Evolutionary conservation across 352 stramenopile species (phyloP).

Genomic region (Stramenopiles sp.): DNA sequence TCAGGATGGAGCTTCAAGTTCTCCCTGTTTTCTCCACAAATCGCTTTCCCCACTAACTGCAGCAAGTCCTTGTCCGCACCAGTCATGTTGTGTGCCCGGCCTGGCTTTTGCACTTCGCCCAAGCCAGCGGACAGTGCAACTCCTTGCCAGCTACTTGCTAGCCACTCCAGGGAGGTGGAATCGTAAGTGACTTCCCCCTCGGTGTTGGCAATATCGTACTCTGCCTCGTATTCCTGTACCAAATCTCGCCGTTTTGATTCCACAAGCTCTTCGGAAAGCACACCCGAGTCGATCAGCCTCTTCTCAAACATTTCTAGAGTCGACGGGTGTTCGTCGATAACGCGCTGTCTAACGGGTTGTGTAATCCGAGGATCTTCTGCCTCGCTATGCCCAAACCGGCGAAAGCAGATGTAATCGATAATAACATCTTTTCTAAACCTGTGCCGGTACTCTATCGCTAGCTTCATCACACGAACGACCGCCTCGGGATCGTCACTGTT

Average conservation of each 20-base stretch:
- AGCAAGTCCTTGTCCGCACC: too few species aligned
- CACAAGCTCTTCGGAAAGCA: constrained; percentile 57
- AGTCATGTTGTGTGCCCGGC: too few species aligned
- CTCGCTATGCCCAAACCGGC: constrained; percentile 96
- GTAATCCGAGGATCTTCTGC: constrained; percentile 94
- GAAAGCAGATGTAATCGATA: constrained; percentile 96
- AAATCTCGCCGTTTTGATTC: constrained; percentile 59
- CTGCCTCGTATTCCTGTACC: constrained; percentile 61
- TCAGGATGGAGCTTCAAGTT: too few species aligned
- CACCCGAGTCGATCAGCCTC: constrained; percentile 35
- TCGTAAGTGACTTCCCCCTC: constrained; percentile 66
- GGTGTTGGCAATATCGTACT: constrained; percentile 75
- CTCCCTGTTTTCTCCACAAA: too few species aligned
- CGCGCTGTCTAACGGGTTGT: constrained; percentile 90
- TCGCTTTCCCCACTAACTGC: too few species aligned
- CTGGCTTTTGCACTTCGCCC: too few species aligned
- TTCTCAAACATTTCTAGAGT: constrained; percentile 68
- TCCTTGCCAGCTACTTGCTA: too few species aligned
- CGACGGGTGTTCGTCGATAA: constrained; percentile 70
- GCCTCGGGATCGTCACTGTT: constrained; percentile 93
- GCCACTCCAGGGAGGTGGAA: too few species aligned
- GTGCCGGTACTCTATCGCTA: constrained; percentile 53
- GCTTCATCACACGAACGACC: constrained; percentile 62
- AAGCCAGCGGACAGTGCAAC: too few species aligned
- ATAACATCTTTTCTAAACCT: constrained; percentile 78